Percentiles rank a stretch among this genome's conserved stretches.
Conservation (phyloP, 129 eudicot genomes). For the Scalesia atractyloides region DNA sequence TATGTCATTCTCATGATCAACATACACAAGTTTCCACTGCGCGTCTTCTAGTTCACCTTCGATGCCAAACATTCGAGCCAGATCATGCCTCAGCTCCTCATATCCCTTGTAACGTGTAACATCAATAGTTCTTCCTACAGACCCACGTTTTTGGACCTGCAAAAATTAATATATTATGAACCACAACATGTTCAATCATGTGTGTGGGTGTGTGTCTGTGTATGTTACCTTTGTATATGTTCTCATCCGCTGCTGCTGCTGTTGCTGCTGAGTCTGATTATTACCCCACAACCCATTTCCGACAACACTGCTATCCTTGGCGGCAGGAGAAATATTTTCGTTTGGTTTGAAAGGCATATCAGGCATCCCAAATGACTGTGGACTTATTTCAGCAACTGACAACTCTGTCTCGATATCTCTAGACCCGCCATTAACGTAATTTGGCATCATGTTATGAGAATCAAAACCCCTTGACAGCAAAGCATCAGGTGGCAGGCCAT, state of each 20-base stretch:
- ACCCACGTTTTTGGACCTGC: constrained; percentile 97
- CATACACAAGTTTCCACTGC: constrained; percentile 94
- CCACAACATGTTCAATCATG: neutral
- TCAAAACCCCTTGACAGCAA: constrained; percentile 90
- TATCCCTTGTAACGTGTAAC: constrained; percentile 89
- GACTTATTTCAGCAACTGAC: constrained; percentile 65
- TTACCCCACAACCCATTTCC: constrained; percentile 71
- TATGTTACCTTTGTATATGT: constrained; percentile 83
- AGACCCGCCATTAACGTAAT: constrained; percentile 51
- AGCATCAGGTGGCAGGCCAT: constrained; percentile 86
- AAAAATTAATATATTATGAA: neutral
- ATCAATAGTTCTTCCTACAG: constrained; percentile 92
- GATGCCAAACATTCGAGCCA: constrained; percentile 91
- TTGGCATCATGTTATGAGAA: constrained; percentile 74
- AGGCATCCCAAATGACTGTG: constrained; percentile 76
- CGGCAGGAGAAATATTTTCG: constrained; percentile 42
- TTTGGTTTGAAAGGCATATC: constrained; percentile 72
- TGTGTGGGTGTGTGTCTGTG: no score
- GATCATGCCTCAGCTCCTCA: constrained; percentile 86
- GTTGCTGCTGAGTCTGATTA: constrained; percentile 52
- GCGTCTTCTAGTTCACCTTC: constrained; percentile 82
- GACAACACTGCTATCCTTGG: constrained; percentile 60
- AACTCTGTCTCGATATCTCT: constrained; percentile 77
- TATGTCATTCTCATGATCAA: constrained; percentile 92
- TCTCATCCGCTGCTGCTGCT: constrained; percentile 50